Base-by-base conservation (phyloP, 805 yeast species). In the Clavispora phyllophila region DNA sequence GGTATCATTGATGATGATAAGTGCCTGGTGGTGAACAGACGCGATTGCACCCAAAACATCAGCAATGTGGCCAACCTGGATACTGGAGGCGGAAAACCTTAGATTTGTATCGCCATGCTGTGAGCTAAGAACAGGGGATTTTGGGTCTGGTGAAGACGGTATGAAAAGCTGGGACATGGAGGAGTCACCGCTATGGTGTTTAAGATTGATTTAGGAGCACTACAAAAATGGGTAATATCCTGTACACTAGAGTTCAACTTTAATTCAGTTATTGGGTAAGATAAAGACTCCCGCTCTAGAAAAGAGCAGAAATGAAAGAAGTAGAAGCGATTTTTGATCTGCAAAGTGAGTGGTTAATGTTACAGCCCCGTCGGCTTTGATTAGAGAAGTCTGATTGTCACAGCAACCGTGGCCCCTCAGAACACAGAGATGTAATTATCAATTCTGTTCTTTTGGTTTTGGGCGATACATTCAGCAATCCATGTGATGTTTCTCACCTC, bases 391-490 rank as follows among this genome's bases (percentile, higher is more conserved):
- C 14, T 26, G 70, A 9, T 15, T 6, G 19, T 17, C n/a, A 15
- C 33, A 29, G 15, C 18, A 28, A 6, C 17, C 18, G 8, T 3
- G 33, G 20, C 13, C 13, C 33, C 19, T 29, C 14, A 89, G 55
- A 82, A 88, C 32, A 91, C 96, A 35, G 95, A 73, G 47, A 95
- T 89, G 63, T 89, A 95, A 63, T 87, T 87, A 56, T 84, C 82
- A 52, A 93, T 87, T 64, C 96, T 80, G 61, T 87, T 95, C 70
- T 89, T 87, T 74, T 93, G 99, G 62, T 89, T 90, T 66, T 95
- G 99, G 25, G 98, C 96, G 70, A 93, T 93, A 73, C 99, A 93
- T 70, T 93, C 99, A 39, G 98, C 96, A 44, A 93, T 91, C 99
- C 99, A 93, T n/a, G 98, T 88, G 52, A 93, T 84, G 63, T 93